Percentiles rank a stretch among this genome's conserved stretches.
phyloP scores from a whole-genome alignment of 345 rosid genomes.

The Citrus trifoliata region DNA sequence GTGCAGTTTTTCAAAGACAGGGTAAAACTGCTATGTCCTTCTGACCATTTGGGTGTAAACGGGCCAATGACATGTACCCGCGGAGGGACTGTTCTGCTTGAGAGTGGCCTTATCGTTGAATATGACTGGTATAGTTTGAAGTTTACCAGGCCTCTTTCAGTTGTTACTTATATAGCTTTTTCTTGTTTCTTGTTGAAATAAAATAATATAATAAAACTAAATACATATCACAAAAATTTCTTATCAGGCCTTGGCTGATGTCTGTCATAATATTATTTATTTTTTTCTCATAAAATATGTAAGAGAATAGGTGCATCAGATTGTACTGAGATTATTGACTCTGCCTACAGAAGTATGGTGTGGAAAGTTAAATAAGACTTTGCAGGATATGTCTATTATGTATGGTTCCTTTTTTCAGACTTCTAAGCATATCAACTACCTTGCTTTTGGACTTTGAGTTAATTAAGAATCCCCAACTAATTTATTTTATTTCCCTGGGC shows the following conservation, averaged over 20 bases:
- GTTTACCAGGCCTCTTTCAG: not conserved
- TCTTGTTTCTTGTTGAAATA: not conserved
- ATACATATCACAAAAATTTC: not conserved
- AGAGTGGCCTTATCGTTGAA: slow-evolving; percentile 73
- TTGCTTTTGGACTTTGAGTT: not conserved
- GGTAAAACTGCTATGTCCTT: slow-evolving; percentile 66
- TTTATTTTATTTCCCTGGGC: slow-evolving; percentile 51
- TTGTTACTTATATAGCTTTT: no score
- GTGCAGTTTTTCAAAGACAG: slow-evolving; percentile 73
- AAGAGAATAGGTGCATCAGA: not conserved
- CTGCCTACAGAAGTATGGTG: not conserved
- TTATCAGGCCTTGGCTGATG: not conserved
- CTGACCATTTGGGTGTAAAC: slow-evolving; percentile 55
- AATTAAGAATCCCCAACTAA: slow-evolving; percentile 11
- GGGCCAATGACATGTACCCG: slow-evolving; percentile 41
- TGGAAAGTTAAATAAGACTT: not conserved
- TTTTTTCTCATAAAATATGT: not conserved
- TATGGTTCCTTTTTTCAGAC: slow-evolving; percentile 7
- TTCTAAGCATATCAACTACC: not conserved
- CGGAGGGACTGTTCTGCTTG: slow-evolving; percentile 85
- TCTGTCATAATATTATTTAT: not conserved
- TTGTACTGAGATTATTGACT: not conserved
- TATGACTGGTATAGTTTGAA: slow-evolving; percentile 81
- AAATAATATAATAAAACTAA: no score
- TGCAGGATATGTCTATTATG: not conserved